Evolutionary conservation across 106 monocot genomes (phyloP).

Genomic region (Acorus gramineus): DNA sequence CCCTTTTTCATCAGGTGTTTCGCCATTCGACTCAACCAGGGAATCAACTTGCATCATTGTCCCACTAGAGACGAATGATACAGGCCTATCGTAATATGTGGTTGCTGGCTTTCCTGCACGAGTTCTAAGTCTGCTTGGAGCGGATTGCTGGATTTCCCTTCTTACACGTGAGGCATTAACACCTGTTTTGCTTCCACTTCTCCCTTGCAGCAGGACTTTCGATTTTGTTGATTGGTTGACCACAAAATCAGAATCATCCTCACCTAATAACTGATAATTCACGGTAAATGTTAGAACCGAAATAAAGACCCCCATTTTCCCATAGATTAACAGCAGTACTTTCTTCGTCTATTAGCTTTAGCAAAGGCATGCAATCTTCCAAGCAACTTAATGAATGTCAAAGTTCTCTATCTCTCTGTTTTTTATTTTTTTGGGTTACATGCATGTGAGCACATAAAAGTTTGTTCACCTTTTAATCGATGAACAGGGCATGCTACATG

Average conservation of each 20-base stretch:
- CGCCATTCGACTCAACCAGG: constrained; percentile 5
- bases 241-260: constrained; percentile 39
- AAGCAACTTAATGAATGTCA: too few species aligned
- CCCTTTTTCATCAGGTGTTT: constrained; percentile 8
- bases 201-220: neutral
- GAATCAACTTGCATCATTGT: constrained; percentile 49
- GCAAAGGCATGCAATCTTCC: too few species aligned
- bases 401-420: too few species aligned
- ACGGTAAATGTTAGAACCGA: constrained; percentile 5
- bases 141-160: constrained; percentile 12
- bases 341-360: too few species aligned
- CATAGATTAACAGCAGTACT: neutral
- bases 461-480: too few species aligned
- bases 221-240: constrained; percentile 12
- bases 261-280: constrained; percentile 49
- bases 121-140: constrained; percentile 28
- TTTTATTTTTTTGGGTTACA: too few species aligned
- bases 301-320: neutral
- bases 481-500: too few species aligned
- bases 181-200: constrained; percentile 8
- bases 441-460: too few species aligned
- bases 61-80: constrained; percentile 60
- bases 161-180: neutral
- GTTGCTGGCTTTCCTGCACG: neutral
- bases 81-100: constrained; percentile 49